Conservation (phyloP, 2,329 filamentous ascomycete genomes). For the Apiospora sp. region DNA sequence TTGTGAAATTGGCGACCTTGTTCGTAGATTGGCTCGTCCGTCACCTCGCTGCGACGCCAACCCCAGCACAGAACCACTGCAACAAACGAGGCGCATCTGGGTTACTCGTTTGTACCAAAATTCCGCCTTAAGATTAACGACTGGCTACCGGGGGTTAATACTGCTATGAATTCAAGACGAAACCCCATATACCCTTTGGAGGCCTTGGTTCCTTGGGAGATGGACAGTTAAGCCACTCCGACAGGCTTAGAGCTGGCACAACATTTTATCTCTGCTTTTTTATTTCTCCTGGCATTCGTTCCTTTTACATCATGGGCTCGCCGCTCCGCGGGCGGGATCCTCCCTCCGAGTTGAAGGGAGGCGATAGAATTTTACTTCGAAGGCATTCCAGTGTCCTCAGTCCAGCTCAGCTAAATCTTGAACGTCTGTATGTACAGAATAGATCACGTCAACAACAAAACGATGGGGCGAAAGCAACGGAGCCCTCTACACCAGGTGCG, state of each 20-base stretch:
- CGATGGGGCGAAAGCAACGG: constrained; percentile 55
- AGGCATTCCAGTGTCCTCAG: constrained; percentile 51
- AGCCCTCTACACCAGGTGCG: constrained; percentile 51
- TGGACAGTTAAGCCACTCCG: constrained; percentile 11
- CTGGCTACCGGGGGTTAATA: constrained; percentile 6
- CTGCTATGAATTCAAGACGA: constrained; percentile 17
- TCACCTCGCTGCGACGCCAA: constrained; percentile 30
- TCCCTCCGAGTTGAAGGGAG: constrained; percentile 32
- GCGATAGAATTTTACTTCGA: constrained; percentile 29
- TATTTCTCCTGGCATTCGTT: constrained; percentile 21
- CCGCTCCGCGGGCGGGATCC: constrained; percentile 38
- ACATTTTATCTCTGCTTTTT: neutral
- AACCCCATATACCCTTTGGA: constrained; percentile 20
- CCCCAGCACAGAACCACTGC: constrained; percentile 10
- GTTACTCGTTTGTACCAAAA: constrained; percentile 15
- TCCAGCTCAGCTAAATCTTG: constrained; percentile 69
- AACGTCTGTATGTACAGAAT: constrained; percentile 70
- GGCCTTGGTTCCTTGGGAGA: constrained; percentile 7
- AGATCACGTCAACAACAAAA: constrained; percentile 56
- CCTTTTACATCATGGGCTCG: constrained; percentile 38
- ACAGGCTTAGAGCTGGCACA: constrained; percentile 15
- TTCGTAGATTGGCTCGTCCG: constrained; percentile 36
- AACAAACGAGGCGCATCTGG: constrained; percentile 23
- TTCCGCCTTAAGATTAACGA: neutral
- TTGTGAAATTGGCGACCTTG: constrained; percentile 36